A percentile compares a stretch with the other conserved stretches of the same genome.
Evolutionary conservation across 164 flowering plant species (phyloP).

Genomic region (Piper longum): DNA sequence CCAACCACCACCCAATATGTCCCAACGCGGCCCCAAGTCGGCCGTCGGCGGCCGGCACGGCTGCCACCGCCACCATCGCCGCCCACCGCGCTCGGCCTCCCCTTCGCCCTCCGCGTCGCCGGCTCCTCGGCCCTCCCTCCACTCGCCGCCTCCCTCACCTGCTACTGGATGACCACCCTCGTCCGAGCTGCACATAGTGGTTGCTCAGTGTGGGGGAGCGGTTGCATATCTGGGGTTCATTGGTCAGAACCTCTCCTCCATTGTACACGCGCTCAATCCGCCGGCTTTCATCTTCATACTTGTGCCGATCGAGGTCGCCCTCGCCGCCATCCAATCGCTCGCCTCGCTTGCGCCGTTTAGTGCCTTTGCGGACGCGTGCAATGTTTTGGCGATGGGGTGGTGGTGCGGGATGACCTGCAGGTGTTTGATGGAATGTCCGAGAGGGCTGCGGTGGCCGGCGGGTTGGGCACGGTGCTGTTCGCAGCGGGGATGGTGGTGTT

Average conservation of each 20-base stretch:
- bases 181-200: conserved; percentile 12
- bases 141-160: too few relatives aligned
- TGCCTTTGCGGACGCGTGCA: conserved; percentile 17
- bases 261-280: conserved; percentile 2
- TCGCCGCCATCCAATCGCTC: conserved; percentile 18
- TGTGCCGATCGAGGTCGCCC: conserved; percentile 14
- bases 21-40: too few relatives aligned
- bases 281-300: conserved; percentile 14
- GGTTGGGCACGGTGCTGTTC: conserved; percentile 9
- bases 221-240: conserved; percentile 19
- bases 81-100: too few relatives aligned
- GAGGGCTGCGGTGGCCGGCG: conserved; percentile 5
- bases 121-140: conserved; percentile 22
- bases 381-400: conserved; percentile 19
- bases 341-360: conserved; percentile 17
- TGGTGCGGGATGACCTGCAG: conserved; percentile 12
- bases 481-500: conserved; percentile 21
- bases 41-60: too few relatives aligned
- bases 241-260: conserved; percentile 17
- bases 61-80: too few relatives aligned
- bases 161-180: conserved; percentile 10
- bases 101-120: too few relatives aligned
- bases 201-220: conserved; percentile 19
- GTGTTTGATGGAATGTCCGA: conserved; percentile 7
- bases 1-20: too few relatives aligned